Evolutionary conservation across 2,329 filamentous ascomycete species (phyloP).

Genomic region (Fusarium luffae): DNA sequence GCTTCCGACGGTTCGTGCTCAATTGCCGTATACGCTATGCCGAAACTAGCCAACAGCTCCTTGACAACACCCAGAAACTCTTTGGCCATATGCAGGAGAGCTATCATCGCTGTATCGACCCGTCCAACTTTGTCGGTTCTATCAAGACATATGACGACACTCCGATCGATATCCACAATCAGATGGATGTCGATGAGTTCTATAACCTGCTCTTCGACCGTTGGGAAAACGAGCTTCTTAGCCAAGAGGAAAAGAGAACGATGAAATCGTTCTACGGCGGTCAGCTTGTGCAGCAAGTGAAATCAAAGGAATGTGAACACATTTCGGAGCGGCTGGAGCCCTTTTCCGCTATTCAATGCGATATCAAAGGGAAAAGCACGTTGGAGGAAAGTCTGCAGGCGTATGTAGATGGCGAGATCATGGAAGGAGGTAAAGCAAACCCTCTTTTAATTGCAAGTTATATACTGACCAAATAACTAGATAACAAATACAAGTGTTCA

Average conservation of each 20-base stretch:
- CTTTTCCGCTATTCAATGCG: conserved; percentile 94
- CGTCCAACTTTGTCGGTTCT: conserved; percentile 75
- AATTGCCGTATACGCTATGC: conserved; percentile 66
- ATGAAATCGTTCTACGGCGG: conserved; percentile 91
- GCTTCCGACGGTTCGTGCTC: conserved; percentile 88
- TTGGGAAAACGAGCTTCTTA: conserved; percentile 83
- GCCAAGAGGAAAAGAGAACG: conserved; percentile 72
- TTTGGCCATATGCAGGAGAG: conserved; percentile 90
- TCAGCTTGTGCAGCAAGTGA: conserved; percentile 92
- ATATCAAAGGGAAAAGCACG: conserved; percentile 89
- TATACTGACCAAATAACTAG: conserved; percentile 54
- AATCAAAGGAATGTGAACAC: conserved; percentile 93
- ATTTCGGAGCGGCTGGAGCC: conserved; percentile 91
- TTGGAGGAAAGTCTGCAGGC: conserved; percentile 89
- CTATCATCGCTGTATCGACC: conserved; percentile 77
- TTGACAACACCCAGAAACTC: conserved; percentile 81
- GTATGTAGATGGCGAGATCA: conserved; percentile 95
- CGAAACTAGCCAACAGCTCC: conserved; percentile 70
- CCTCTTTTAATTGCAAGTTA: neutral
- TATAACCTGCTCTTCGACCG: conserved; percentile 94
- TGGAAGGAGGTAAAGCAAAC: conserved; percentile 78
- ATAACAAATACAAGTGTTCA: conserved; percentile 98
- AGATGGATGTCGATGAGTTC: conserved; percentile 99
- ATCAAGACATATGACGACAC: conserved; percentile 87
- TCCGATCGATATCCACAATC: conserved; percentile 84